These are phyloP conservation scores for Radiomyces spectabilis DNA, from an alignment of 192 early-diverging fungal species.

Conservation along the genomic window DNA sequence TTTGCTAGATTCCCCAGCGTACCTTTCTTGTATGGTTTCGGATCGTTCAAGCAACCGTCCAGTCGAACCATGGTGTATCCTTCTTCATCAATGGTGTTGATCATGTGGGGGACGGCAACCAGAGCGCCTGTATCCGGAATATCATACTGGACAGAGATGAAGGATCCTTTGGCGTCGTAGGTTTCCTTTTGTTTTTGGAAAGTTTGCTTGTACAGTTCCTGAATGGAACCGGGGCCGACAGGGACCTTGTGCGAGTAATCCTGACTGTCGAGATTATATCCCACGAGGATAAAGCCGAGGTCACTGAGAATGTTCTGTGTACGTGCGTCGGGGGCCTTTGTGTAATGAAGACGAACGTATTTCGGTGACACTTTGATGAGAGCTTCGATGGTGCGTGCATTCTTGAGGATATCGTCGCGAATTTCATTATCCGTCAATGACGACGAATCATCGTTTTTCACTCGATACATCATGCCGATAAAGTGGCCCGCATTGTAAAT, in stretches of 20 bases:
- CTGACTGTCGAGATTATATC: conserved; percentile 37
- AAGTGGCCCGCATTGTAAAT: conserved; percentile 44
- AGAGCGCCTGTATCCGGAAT: conserved; percentile 37
- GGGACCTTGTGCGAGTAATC: conserved; percentile 32
- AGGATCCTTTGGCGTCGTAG: conserved; percentile 39
- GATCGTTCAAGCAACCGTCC: conserved; percentile 42
- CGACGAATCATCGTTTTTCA: conserved; percentile 36
- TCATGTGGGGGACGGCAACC: conserved; percentile 28
- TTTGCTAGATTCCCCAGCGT: not conserved
- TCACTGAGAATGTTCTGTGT: conserved; percentile 31
- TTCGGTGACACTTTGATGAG: conserved; percentile 40
- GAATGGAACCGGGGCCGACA: conserved; percentile 21
- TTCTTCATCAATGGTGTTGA: conserved; percentile 36
- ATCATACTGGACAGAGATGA: conserved; percentile 41
- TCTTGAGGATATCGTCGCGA: conserved; percentile 36
- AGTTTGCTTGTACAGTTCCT: conserved; percentile 27
- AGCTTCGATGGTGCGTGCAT: conserved; percentile 26
- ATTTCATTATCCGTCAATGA: conserved; percentile 28
- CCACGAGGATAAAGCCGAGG: conserved; percentile 40
- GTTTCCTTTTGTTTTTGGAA: conserved; percentile 38
- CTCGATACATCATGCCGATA: conserved; percentile 47
- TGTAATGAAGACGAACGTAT: conserved; percentile 42
- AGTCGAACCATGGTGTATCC: conserved; percentile 44
- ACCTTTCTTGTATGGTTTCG: conserved; percentile 38
- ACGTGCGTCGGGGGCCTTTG: conserved; percentile 23